Conservation (phyloP, 2,329 filamentous ascomycete genomes). For the Purpureocillium lavendulum region DNA sequence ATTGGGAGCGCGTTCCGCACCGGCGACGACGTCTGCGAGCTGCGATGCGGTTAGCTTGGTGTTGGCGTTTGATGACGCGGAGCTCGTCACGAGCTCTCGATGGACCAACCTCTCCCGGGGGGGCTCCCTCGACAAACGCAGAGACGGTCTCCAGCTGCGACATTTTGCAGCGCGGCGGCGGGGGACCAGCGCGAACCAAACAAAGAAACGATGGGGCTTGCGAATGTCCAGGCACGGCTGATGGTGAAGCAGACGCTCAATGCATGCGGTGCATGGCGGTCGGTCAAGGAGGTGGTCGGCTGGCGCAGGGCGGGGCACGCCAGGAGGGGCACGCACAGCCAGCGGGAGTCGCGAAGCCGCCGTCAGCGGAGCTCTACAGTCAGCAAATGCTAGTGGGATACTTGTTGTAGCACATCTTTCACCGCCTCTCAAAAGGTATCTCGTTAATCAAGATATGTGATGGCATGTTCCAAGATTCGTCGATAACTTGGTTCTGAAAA, state of each 20-base stretch:
- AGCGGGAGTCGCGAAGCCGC: no score
- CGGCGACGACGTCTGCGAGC: slow-evolving; percentile 83
- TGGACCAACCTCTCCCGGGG: slow-evolving; percentile 78
- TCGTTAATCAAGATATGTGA: no score
- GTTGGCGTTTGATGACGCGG: slow-evolving; percentile 11
- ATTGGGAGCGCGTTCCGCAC: slow-evolving; percentile 35
- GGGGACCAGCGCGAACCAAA: neutral
- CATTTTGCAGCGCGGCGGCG: slow-evolving; percentile 14
- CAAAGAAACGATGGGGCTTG: neutral
- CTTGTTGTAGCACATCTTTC: no score
- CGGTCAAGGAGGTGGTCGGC: no score
- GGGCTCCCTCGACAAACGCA: slow-evolving; percentile 87
- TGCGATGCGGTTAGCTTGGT: slow-evolving; percentile 30
- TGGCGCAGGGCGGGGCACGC: no score
- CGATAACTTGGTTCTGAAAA: no score
- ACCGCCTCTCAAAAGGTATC: no score
- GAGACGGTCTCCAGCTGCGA: slow-evolving; percentile 45
- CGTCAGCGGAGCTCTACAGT: no score
- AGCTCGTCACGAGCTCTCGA: slow-evolving; percentile 10
- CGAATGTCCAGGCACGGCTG: no score
- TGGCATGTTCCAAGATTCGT: no score
- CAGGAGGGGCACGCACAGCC: no score
- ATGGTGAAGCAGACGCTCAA: neutral
- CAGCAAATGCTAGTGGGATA: no score
- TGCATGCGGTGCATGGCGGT: neutral